A percentile compares a stretch with the other conserved stretches of the same genome.
Conservation (phyloP, 1,284 basidiomycete species). For the Sanghuangporus sanghuang region DNA sequence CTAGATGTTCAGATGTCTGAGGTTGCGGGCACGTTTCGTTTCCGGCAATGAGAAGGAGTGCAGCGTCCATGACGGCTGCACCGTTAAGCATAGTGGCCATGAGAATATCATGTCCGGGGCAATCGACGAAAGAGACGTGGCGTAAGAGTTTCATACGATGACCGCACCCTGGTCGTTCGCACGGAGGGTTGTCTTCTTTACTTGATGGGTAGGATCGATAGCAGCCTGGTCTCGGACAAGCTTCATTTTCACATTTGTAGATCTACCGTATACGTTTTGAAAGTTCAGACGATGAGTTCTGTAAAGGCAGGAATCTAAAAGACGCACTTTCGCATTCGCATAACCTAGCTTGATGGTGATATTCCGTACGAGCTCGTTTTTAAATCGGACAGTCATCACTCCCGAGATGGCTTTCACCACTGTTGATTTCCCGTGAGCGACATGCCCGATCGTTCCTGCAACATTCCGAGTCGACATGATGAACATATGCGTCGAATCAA, state of each 20-base stretch:
- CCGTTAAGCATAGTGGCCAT: slow-evolving; percentile 99
- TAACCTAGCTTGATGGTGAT: slow-evolving; percentile 99
- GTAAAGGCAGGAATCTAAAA: slow-evolving; percentile 7
- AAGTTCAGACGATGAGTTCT: not conserved
- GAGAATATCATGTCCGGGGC: slow-evolving; percentile 92
- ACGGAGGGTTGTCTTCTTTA: slow-evolving; percentile 92
- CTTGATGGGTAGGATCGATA: slow-evolving; percentile 91
- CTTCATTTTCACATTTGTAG: slow-evolving; percentile 94
- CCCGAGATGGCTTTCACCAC: slow-evolving; percentile 99
- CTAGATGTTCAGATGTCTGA: slow-evolving; percentile 97
- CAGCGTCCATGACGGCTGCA: slow-evolving; percentile 99
- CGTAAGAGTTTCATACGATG: slow-evolving; percentile 87
- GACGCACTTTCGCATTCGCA: slow-evolving; percentile 93
- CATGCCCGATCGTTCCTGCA: slow-evolving; percentile 90
- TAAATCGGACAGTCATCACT: slow-evolving; percentile 98
- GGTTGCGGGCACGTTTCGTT: slow-evolving; percentile 99
- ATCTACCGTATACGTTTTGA: slow-evolving; percentile 50
- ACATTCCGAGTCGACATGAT: not conserved
- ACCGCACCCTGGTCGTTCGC: slow-evolving; percentile 90
- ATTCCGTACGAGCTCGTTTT: slow-evolving; percentile 97
- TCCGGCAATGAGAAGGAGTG: slow-evolving; percentile 89
- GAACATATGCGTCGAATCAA: slow-evolving; percentile 6
- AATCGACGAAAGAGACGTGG: slow-evolving; percentile 97
- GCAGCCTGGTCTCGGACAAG: slow-evolving; percentile 90
- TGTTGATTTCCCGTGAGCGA: slow-evolving; percentile 98